Evolutionary conservation across 2,329 filamentous ascomycete genomes (phyloP).

Genomic region (Sarocladium brachiariae): DNA sequence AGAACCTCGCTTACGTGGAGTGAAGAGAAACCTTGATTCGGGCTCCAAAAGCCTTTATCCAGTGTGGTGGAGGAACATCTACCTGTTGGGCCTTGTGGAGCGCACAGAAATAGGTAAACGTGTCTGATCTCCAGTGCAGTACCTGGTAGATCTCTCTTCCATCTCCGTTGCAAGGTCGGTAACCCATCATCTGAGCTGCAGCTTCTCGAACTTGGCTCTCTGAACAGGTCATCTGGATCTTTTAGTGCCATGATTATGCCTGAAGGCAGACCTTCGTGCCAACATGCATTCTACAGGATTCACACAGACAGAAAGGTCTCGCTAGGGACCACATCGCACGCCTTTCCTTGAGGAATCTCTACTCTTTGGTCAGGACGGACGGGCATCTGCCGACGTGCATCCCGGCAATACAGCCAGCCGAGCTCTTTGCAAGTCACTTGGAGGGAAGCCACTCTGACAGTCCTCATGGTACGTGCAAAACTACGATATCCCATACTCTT

Average conservation of each 20-base stretch:
- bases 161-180: slow-evolving; percentile 50
- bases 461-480: slow-evolving; percentile 48
- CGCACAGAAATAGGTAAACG: too few relatives aligned
- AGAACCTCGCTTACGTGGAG: background rate
- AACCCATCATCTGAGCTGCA: too few relatives aligned
- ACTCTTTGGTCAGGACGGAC: slow-evolving; percentile 40
- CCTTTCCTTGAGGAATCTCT: slow-evolving; percentile 45
- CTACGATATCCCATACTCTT: too few relatives aligned
- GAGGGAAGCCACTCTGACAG: slow-evolving; percentile 48
- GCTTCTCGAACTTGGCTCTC: too few relatives aligned
- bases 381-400: slow-evolving; percentile 58
- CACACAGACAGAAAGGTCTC: slow-evolving; percentile 54
- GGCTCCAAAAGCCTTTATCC: slow-evolving; percentile 41
- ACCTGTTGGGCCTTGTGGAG: slow-evolving; percentile 54
- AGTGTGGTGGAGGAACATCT: slow-evolving; percentile 36
- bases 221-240: too few relatives aligned
- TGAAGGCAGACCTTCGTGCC: background rate
- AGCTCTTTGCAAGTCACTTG: slow-evolving; percentile 54
- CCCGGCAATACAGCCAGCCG: slow-evolving; percentile 53
- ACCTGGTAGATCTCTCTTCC: slow-evolving; percentile 53
- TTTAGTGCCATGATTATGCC: too few relatives aligned
- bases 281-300: slow-evolving; percentile 27
- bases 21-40: slow-evolving; percentile 33
- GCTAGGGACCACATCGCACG: slow-evolving; percentile 55
- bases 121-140: slow-evolving; percentile 29